Evolutionary conservation across 1,284 basidiomycete genomes (phyloP).

Genomic region (Austroboletus novae-zelandiae): DNA sequence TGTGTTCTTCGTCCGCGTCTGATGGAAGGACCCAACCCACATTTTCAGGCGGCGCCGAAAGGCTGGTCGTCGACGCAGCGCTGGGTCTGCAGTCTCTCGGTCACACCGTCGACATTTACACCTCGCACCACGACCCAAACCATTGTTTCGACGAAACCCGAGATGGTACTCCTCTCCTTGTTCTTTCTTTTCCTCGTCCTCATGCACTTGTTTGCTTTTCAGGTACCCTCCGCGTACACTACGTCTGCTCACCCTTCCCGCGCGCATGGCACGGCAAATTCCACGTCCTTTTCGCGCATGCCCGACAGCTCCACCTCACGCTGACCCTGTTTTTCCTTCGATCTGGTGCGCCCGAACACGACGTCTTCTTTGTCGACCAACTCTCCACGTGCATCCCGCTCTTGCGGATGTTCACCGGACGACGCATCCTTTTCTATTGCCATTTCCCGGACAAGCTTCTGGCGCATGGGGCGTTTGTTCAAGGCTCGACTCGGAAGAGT

Average conservation of each 20-base stretch:
- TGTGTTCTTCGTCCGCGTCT: conserved; percentile 33
- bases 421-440: conserved; percentile 93
- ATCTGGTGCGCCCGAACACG: conserved; percentile 51
- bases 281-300: conserved; percentile 88
- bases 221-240: conserved; percentile 86
- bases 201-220: background rate
- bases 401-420: conserved; percentile 64
- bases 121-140: conserved; percentile 84
- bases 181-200: background rate
- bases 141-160: conserved; percentile 90
- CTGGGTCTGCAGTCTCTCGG: conserved; percentile 83
- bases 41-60: conserved; percentile 84
- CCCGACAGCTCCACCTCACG: conserved; percentile 83
- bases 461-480: conserved; percentile 74
- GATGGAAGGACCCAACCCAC: background rate
- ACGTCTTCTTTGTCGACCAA: conserved; percentile 95
- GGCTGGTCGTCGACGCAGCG: conserved; percentile 95
- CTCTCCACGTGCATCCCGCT: conserved; percentile 89
- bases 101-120: conserved; percentile 90
- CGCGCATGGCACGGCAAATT: conserved; percentile 75
- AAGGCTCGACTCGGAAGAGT: conserved; percentile 41
- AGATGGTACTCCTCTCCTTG: conserved; percentile 57
- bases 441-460: conserved; percentile 96
- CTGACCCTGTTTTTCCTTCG: conserved; percentile 50
- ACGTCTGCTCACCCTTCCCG: conserved; percentile 76